phyloP scores from a whole-genome alignment of 2,329 filamentous ascomycete species.

The Monosporascus sp. region DNA sequence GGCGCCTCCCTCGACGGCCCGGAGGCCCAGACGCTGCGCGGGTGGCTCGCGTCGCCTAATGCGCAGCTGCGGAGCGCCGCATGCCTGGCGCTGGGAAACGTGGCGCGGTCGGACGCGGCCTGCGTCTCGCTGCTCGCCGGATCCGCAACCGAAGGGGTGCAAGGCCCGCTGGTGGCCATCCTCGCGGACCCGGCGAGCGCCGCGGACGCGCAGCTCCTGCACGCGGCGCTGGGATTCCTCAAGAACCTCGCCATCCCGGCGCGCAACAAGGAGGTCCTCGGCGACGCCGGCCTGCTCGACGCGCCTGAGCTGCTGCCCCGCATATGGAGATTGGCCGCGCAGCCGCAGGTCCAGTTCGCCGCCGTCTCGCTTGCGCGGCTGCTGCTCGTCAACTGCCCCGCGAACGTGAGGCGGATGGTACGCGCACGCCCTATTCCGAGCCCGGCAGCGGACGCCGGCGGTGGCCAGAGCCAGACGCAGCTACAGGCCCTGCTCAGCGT shows the following conservation, averaged over 20 bases:
- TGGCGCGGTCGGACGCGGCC: constrained; percentile 52
- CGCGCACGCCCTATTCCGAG: neutral
- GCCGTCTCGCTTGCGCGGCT: constrained; percentile 54
- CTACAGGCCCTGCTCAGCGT: constrained; percentile 35
- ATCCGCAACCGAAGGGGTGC: constrained; percentile 32
- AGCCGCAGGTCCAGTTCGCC: constrained; percentile 55
- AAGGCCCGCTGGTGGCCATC: constrained; percentile 39
- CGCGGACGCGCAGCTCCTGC: constrained; percentile 46
- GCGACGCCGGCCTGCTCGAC: constrained; percentile 39
- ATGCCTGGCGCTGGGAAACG: constrained; percentile 57
- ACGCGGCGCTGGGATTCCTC: constrained; percentile 54
- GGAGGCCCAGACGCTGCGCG: constrained; percentile 36
- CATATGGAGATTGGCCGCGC: constrained; percentile 47
- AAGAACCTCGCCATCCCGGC: constrained; percentile 59
- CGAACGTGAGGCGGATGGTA: constrained; percentile 43
- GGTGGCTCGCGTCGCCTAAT: constrained; percentile 41
- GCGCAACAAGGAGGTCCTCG: constrained; percentile 48
- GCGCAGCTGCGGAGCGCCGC: constrained; percentile 49
- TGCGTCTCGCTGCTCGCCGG: constrained; percentile 43
- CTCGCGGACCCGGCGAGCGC: constrained; percentile 33
- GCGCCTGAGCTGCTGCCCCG: constrained; percentile 40
- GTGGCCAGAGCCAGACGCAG: constrained; percentile 17
- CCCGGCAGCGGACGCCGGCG: neutral
- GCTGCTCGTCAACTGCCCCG: constrained; percentile 46
- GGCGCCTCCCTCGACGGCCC: constrained; percentile 33